Evolutionary conservation across 257 asterid genomes (phyloP).

Genomic region (Solanum corneliomulleri): DNA sequence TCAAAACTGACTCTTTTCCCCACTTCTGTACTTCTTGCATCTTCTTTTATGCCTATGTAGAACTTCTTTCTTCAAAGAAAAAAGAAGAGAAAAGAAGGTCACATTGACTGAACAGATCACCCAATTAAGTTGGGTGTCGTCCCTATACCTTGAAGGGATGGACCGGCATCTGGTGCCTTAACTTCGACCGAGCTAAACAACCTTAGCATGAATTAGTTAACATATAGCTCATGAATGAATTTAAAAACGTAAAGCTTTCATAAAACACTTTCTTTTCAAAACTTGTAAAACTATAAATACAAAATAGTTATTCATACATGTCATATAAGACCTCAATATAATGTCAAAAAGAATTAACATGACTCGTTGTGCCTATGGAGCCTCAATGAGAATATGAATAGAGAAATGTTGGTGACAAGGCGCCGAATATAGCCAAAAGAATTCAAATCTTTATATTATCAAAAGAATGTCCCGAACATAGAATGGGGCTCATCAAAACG

Average conservation of each 20-base stretch:
- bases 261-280: not conserved
- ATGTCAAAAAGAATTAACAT: not conserved
- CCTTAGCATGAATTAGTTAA: not conserved
- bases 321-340: not conserved
- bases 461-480: not conserved
- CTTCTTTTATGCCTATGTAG: not conserved
- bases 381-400: not conserved
- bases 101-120: not conserved
- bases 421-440: not conserved
- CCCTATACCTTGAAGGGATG: not conserved
- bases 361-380: not conserved
- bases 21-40: not conserved
- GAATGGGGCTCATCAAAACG: not conserved
- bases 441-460: not conserved
- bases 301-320: not conserved
- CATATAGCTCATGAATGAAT: not conserved
- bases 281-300: not conserved
- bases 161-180: not conserved
- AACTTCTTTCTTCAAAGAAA: not conserved
- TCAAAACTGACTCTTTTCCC: not conserved
- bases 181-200: not conserved
- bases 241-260: not conserved
- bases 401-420: not conserved
- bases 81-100: not conserved
- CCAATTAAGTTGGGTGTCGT: not conserved